These are phyloP conservation scores for Zygotorulaspora mrakii DNA, from an alignment of 1,139 yeast genomes.

Conservation along the genomic window DNA sequence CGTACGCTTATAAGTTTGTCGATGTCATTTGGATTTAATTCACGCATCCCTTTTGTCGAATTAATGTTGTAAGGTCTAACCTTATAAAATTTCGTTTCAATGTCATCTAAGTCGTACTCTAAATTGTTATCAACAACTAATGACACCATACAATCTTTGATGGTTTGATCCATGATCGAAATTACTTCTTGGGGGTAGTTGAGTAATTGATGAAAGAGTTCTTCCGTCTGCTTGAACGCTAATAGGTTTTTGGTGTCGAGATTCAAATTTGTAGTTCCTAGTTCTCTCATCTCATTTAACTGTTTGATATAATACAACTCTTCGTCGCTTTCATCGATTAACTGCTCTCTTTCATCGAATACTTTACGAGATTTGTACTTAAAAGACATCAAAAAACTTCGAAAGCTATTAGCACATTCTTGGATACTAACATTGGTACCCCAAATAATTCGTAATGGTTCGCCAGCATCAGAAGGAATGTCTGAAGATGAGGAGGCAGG, in stretches of 20 bases:
- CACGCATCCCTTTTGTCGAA: slow-evolving; percentile 80
- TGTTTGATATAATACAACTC: slow-evolving; percentile 70
- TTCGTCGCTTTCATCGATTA: slow-evolving; percentile 55
- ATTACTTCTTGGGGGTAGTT: slow-evolving; percentile 96
- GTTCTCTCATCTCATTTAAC: slow-evolving; percentile 66
- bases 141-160: slow-evolving; percentile 85
- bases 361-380: slow-evolving; percentile 69
- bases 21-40: slow-evolving; percentile 89
- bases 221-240: slow-evolving; percentile 71
- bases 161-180: slow-evolving; percentile 95
- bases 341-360: slow-evolving; percentile 46
- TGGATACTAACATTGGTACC: slow-evolving; percentile 95
- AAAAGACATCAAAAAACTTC: slow-evolving; percentile 80
- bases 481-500: slow-evolving; percentile 29
- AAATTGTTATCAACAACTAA: slow-evolving; percentile 58
- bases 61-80: slow-evolving; percentile 83
- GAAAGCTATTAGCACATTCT: slow-evolving; percentile 74
- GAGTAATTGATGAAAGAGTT: slow-evolving; percentile 76
- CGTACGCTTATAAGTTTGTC: slow-evolving; percentile 89
- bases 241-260: slow-evolving; percentile 78
- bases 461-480: slow-evolving; percentile 44
- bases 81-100: slow-evolving; percentile 78
- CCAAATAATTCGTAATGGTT: slow-evolving; percentile 91
- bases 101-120: slow-evolving; percentile 45
- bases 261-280: slow-evolving; percentile 79